Percentiles rank a stretch among this genome's conserved stretches.
Conservation (phyloP, 2,329 filamentous ascomycete species). For the Epichloe brachyelytri region DNA sequence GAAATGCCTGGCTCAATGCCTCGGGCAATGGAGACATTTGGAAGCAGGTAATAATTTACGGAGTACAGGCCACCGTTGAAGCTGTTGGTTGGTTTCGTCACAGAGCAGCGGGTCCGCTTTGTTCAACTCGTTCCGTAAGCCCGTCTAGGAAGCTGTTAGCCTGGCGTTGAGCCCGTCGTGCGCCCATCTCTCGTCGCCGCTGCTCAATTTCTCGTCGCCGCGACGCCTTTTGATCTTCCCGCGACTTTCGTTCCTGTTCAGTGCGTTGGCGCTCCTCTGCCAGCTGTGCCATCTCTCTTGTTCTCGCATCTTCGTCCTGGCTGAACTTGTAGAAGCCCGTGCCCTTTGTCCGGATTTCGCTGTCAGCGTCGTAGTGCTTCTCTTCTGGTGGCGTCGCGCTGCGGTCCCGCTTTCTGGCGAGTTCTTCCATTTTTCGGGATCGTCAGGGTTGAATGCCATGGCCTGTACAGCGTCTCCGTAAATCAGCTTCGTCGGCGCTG, state of each 20-base stretch:
- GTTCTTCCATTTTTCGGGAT: conserved; percentile 59
- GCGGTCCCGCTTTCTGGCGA: conserved; percentile 67
- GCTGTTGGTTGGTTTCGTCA: background rate
- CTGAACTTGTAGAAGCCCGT: conserved; percentile 89
- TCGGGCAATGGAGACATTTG: background rate
- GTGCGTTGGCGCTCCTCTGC: conserved; percentile 55
- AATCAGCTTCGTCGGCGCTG: conserved; percentile 58
- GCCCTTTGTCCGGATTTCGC: conserved; percentile 76
- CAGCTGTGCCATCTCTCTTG: conserved; percentile 62
- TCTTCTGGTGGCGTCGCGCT: conserved; percentile 68
- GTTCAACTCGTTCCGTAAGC: conserved; percentile 18
- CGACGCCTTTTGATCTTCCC: conserved; percentile 43
- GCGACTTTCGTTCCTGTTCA: conserved; percentile 44
- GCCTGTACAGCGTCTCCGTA: conserved; percentile 76
- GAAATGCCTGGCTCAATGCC: conserved; percentile 1
- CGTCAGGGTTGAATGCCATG: conserved; percentile 68
- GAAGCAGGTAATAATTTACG: background rate
- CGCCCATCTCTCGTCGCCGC: conserved; percentile 48
- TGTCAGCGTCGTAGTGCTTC: conserved; percentile 72
- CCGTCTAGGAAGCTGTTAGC: conserved; percentile 62
- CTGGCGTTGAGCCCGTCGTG: conserved; percentile 48
- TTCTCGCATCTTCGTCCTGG: conserved; percentile 53
- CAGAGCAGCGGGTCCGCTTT: background rate
- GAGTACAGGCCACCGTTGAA: background rate
- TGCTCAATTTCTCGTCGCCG: conserved; percentile 52